Evolutionary conservation across 768 basidiomycete genomes (phyloP), one percentile per base, ranked within the genome.

Genomic region (Phallus indusiatus): DNA sequence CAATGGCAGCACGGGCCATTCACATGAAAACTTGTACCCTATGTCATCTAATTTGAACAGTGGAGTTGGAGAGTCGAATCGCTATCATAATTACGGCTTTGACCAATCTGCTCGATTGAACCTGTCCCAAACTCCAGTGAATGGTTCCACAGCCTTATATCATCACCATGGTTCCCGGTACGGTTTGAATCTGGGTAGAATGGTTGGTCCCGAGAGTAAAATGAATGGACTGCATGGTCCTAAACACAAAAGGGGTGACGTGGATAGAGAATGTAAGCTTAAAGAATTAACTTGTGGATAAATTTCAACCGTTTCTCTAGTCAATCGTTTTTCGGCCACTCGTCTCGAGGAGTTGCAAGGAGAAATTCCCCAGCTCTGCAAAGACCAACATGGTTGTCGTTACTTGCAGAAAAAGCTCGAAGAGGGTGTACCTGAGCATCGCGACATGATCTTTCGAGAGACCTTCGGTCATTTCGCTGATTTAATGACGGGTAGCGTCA

Each of bases 321-420:
- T 94, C 73, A 99, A 99, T 75, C 87, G 96, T 5, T 99, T 97
- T 69, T 87, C 95, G 33, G 95, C 95, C 7, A 94, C 93, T 33
- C 85, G 94, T 47, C 78, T 99, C 56, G 96, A 99, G 69, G 96
- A 99, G 67, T 75, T 99, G 21, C 86, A 89, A 64, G 95, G 95
- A 60, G 95, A 99, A 72, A 95, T 99, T 61, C 84, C 93, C 14
- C 77, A 83, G 0, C 74, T 99, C 17, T 98, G 96, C 82, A 98
- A 98, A 71, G 96, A 99, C 72, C 96, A 99, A 72, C 95, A 98
- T 71, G 96, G 96, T 1, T 99, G 96, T 69, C 84, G 96, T 36
- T 99, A 97, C 69, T 75, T 99, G 59, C 96, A 99, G 74, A 98
- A 98, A 83, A 97, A 98, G 74, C 80, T 99, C 22, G 96, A 99